Percentiles rank a stretch among this genome's conserved stretches.
phyloP scores from a whole-genome alignment of 441 rosid genomes.

The Syzygium syzygioides region DNA sequence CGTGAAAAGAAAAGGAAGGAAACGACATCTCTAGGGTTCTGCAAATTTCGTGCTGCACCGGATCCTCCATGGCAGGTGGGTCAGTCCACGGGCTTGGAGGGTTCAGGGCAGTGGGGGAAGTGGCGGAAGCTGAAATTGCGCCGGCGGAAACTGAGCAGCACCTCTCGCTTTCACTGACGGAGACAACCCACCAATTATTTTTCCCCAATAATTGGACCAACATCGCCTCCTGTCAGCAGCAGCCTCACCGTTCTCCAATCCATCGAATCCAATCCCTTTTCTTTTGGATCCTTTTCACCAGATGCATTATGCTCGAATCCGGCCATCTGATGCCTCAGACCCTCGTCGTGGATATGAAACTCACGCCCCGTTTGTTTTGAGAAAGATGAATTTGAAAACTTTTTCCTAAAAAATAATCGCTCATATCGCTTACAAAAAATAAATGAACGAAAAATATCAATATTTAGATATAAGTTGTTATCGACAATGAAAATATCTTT shows the following conservation, averaged over 20 bases:
- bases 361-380: background rate
- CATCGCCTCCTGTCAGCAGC: background rate
- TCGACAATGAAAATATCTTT: accelerated
- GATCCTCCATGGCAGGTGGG: background rate
- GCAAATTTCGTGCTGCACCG: background rate
- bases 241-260: background rate
- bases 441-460: background rate
- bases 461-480: background rate
- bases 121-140: background rate
- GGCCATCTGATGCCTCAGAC: background rate
- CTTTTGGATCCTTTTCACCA: background rate
- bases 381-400: accelerated
- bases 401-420: background rate
- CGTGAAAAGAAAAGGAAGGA: background rate
- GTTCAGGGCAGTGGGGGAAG: background rate
- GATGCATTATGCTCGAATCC: background rate
- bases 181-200: background rate
- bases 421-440: background rate
- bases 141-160: background rate
- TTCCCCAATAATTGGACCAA: background rate
- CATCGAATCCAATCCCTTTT: background rate
- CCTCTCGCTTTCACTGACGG: background rate
- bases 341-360: background rate
- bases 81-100: background rate
- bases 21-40: background rate